Evolutionary conservation across 768 basidiomycete genomes (phyloP).

Genomic region (Pleurotus tuber-regium): DNA sequence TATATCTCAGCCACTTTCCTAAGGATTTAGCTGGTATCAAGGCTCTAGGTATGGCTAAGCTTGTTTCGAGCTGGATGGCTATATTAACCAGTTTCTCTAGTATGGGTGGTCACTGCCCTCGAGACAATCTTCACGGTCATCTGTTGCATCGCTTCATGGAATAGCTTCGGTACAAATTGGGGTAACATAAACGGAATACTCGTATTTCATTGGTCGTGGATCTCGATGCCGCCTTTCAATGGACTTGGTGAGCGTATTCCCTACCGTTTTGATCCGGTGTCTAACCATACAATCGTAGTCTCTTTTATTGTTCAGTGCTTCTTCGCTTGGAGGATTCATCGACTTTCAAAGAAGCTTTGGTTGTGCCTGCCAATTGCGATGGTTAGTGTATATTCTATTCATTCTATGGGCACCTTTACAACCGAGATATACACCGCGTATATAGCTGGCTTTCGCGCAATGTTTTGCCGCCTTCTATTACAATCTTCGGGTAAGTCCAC

Average conservation of each 20-base stretch:
- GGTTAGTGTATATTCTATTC: not conserved
- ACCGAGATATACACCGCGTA: not conserved
- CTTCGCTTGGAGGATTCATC: slow-evolving; percentile 7
- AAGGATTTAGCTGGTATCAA: not conserved
- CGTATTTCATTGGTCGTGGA: slow-evolving; percentile 16
- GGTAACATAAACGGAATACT: slow-evolving; percentile 13
- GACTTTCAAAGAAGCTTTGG: not conserved
- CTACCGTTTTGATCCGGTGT: not conserved
- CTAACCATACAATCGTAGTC: not conserved
- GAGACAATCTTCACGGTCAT: slow-evolving; percentile 18
- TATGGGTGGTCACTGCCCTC: slow-evolving; percentile 2
- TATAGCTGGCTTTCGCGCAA: not conserved
- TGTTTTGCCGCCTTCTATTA: not conserved
- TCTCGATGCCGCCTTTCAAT: slow-evolving; percentile 7
- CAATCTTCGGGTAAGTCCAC: not conserved
- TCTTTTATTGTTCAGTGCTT: not conserved
- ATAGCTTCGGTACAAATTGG: slow-evolving; percentile 17
- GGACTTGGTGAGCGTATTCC: slow-evolving; percentile 3
- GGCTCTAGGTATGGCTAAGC: not conserved
- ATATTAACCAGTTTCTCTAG: not conserved
- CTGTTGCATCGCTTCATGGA: slow-evolving; percentile 15
- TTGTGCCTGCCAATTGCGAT: not conserved
- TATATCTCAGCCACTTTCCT: not conserved
- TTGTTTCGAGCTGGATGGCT: not conserved
- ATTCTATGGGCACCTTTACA: not conserved